Evolutionary conservation across 345 rosid genomes (phyloP), one percentile per base, ranked within the genome.

Genomic region (Pistacia atlantica): DNA sequence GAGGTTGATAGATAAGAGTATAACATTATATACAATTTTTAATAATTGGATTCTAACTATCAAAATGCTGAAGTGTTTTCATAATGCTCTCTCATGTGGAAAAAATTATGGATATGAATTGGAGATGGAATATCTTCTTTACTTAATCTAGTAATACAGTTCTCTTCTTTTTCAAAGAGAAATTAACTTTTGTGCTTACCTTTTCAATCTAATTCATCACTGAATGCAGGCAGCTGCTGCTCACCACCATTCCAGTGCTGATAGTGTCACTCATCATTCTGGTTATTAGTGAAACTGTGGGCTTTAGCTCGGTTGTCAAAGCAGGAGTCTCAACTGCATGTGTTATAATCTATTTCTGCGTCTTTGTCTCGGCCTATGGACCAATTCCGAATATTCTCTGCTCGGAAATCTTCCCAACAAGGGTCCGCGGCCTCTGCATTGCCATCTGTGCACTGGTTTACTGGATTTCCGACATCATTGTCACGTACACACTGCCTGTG

Each of bases 401-500:
- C 79, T 91, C 99, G 2, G 99, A 96, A 83, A 96, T 96, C 82
- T 96, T 96, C 87, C 99, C 99, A 1, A 96, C 98, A 13, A 88
- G 97, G 77, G 97, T 96, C 65, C 97, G 99, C 11, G 99, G 99
- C 56, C 93, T 96, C 59, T 96, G 99, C 86, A 96, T 96, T 17
- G 97, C 99, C 61, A 93, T 92, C 11, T 92, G 97, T 57, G 91
- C 97, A n/a, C 65, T 96, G 62, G 97, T 85, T 49, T 93, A 84
- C 88, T 96, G 99, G 99, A 83, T 91, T 0, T 76, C 84, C 11
- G 97, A 96, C 85, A 96, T 96, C 81, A 88, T 92, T 22, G 95
- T 96, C 67, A 93, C 98, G 17, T 96, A 96, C 83, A 81, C 97
- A 4, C 89, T 96, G 13, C 99, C 99, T 2, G 92, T 90, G 79